Evolutionary conservation across 192 early-diverging fungal genomes (phyloP), one percentile per base, ranked within the genome.

Genomic region (Diversispora epigaea): DNA sequence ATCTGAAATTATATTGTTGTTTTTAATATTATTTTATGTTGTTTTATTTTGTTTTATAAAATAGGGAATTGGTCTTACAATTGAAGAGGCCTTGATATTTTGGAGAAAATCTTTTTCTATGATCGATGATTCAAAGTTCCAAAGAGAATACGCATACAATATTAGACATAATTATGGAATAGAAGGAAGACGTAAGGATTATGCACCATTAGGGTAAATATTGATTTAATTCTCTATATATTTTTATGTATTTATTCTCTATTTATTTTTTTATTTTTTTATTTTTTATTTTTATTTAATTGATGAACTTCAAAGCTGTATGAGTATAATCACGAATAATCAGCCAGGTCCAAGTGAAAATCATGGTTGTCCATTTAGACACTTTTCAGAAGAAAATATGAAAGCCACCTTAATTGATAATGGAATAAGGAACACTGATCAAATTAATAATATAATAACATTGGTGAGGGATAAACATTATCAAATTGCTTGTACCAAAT

Each of bases 321-420:
- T 86, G 71, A 92, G 91, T 65, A 93, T 99, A 82, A 98, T 99
- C 77, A 91, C 82, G 68, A 77, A 80, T 15, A 91, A 92, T 71
- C 86, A 85, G 32, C 96, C 97, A 3, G 89, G 89, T 14, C 82
- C 92, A 7, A 90, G 90, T 12, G 95, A 98, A 77, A 86, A 93
- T 75, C 97, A 99, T 72, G 97, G 97, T 7, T 99, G 97, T 80
- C 97, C 97, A 55, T 99, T 95, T 85, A 87, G 90, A 50, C 92
- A 97, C 74, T 92, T 92, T 45, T 85, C 91, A 2, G 52, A 83
- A 2, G 83, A 90, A 0, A 89, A 88, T 47, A 79, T 98, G 45
- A 79, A 84, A 22, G 78, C 84, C 4, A 86, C 87, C n/a, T 68
- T 98, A 60, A 72, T 78, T 32, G 72, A 82, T 21, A 82, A 89